phyloP scores from a whole-genome alignment of 371 early-diverging fungal genomes.

The Mortierella sp. region DNA sequence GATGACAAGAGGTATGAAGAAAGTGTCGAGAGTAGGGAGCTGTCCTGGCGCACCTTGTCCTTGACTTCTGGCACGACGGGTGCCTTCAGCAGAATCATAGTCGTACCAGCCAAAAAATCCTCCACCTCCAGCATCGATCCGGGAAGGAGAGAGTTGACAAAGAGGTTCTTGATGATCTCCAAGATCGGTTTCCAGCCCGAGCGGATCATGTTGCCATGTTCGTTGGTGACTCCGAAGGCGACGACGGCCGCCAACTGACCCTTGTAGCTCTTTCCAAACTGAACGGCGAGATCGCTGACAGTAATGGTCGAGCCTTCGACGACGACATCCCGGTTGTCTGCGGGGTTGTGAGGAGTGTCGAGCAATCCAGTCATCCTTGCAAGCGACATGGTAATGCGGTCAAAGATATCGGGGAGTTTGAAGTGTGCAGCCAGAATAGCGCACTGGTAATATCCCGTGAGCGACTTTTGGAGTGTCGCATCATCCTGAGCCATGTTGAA shows the following conservation, averaged over 20 bases:
- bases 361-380: conserved; percentile 83
- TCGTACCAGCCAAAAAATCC: conserved; percentile 80
- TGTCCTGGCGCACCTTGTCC: conserved; percentile 70
- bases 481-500: conserved; percentile 89
- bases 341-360: conserved; percentile 65
- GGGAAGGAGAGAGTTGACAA: conserved; percentile 78
- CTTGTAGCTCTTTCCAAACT: conserved; percentile 90
- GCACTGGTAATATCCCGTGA: conserved; percentile 86
- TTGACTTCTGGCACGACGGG: conserved; percentile 61
- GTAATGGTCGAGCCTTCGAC: conserved; percentile 75
- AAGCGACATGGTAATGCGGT: conserved; percentile 81
- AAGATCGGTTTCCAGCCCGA: conserved; percentile 83
- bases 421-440: conserved; percentile 83
- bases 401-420: conserved; percentile 81
- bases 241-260: conserved; percentile 92
- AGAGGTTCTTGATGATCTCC: conserved; percentile 83
- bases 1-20: conserved; percentile 84
- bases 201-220: conserved; percentile 79
- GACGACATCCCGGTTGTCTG: conserved; percentile 72
- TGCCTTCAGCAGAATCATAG: conserved; percentile 77
- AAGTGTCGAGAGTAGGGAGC: conserved; percentile 83
- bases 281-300: conserved; percentile 79
- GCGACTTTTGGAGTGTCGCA: conserved; percentile 81
- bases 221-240: conserved; percentile 82
- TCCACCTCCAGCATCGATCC: conserved; percentile 78